These are phyloP conservation scores for Microcera coccophila DNA, from an alignment of 2,329 filamentous ascomycete species.

Conservation along the genomic window DNA sequence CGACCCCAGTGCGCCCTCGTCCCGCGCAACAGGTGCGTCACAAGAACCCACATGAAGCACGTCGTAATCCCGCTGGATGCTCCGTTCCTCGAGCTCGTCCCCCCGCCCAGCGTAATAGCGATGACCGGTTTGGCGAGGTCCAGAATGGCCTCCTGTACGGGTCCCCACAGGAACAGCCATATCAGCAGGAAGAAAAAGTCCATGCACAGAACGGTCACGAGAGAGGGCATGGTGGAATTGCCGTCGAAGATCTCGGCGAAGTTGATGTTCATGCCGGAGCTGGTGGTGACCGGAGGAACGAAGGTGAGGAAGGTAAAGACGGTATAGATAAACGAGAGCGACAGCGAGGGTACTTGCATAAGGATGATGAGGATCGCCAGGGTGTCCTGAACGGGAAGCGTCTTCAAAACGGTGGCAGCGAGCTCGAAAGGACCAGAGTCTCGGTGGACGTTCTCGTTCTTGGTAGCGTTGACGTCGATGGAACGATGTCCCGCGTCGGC, in stretches of 20 bases:
- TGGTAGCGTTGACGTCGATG: conserved; percentile 67
- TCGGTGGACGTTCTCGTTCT: conserved; percentile 64
- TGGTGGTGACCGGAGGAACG: conserved; percentile 75
- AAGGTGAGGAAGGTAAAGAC: conserved; percentile 92
- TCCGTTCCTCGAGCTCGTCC: conserved; percentile 64
- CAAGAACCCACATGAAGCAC: conserved; percentile 64
- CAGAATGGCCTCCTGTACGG: conserved; percentile 80
- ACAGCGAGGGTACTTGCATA: conserved; percentile 83
- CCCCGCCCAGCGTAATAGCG: conserved; percentile 82
- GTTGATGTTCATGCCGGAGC: conserved; percentile 74
- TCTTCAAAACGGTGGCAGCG: conserved; percentile 79
- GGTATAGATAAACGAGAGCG: conserved; percentile 84
- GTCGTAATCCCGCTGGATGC: conserved; percentile 68
- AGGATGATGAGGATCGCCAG: conserved; percentile 95
- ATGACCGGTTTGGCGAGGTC: conserved; percentile 92
- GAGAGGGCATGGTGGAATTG: conserved; percentile 77
- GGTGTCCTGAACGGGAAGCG: conserved; percentile 88
- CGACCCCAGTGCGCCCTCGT: conserved; percentile 48
- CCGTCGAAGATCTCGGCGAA: conserved; percentile 90
- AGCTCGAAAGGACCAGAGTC: conserved; percentile 71
- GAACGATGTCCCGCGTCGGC: conserved; percentile 50
- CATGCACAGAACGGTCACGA: conserved; percentile 79
- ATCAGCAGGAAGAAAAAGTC: conserved; percentile 78
- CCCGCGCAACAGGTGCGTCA: conserved; percentile 50
- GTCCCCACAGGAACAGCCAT: conserved; percentile 84